A percentile compares a stretch with the other conserved stretches of the same genome.
These are phyloP conservation scores for Erucastrum elatum DNA, from an alignment of 345 rosid species.

Conservation along the genomic window DNA sequence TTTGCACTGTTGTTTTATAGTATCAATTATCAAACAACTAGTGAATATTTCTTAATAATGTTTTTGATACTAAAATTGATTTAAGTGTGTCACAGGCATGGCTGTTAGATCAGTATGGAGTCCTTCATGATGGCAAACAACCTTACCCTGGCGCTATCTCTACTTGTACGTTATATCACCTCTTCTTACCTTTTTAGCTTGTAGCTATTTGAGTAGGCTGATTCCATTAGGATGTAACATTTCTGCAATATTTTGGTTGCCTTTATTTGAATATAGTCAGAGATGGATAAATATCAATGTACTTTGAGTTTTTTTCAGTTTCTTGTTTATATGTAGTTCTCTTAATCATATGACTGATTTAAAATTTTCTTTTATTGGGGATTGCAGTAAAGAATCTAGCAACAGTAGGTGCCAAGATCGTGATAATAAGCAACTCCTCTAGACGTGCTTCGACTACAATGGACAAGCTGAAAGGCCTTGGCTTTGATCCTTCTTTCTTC, in stretches of 20 bases:
- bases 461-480: slow-evolving; percentile 73
- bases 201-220: slow-evolving; percentile 7
- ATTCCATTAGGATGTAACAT: not conserved
- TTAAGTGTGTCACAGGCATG: slow-evolving; percentile 59
- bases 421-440: slow-evolving; percentile 87
- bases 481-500: slow-evolving; percentile 92
- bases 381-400: slow-evolving; percentile 75
- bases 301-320: not conserved
- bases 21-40: not conserved
- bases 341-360: not conserved
- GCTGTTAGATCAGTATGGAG: slow-evolving; percentile 97
- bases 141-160: slow-evolving; percentile 93
- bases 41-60: slow-evolving; percentile 3
- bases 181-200: slow-evolving; percentile 20
- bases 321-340: slow-evolving; percentile 10
- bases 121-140: slow-evolving; percentile 89
- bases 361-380: slow-evolving; percentile 8
- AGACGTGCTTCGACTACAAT: slow-evolving; percentile 83
- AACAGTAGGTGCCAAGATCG: slow-evolving; percentile 72
- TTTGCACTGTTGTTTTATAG: not conserved
- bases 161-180: slow-evolving; percentile 58
- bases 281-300: no score
- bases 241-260: not conserved
- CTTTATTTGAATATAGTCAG: no score
- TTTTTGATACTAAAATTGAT: slow-evolving; percentile 1